Base-by-base conservation (phyloP, 1,139 yeast genomes). In the Suzukiozyma palmioleophila region DNA sequence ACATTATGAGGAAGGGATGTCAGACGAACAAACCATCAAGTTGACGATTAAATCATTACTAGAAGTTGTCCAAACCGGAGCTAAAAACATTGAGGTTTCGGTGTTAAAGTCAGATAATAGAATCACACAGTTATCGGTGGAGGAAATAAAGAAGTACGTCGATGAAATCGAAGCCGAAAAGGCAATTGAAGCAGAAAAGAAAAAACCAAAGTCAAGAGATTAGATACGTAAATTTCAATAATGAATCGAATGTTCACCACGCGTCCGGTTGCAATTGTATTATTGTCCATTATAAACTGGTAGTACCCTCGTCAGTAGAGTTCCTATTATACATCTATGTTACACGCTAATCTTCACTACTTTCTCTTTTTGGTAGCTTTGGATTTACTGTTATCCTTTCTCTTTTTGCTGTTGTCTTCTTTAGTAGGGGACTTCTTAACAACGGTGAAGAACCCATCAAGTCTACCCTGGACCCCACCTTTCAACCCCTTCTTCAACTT, bases 21-120 rank as follows among this genome's bases (percentile, higher is more conserved):
- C 73, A 44, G 89, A 82, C 51, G 84, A 84, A 37, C 84, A 81
- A 35, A 83, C 97, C 13, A 73, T 90, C 43, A 81, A 81, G 54
- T 78, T 92, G 54, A 81, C 97, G 2, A 81, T 92, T 40, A 87
- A 86, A 67, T 81, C 95, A 21, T 73, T 92, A 54, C 75, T 92
- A 53, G 98, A 92, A 62, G 97, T 92, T 39, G 98, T 92, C 24
- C 98, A 94, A 66, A 90, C 97, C 2, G 98, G 98, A 30, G 95
- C 97, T 33, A 86, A 88, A 60, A 92, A 92, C 62, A 89, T 92
- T 57, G 99, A 92, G 63, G 82, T 92, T 41, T 85, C 95, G 11
- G 84, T 94, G 36, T 80, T 92, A 76, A 79, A 77, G 49, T 86
- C 97, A 26, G 79, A 77, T 43, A 69, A 73, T 49, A 55, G 61